Conservation (phyloP, 2,329 filamentous ascomycete genomes). For the Cordyceps pruinosa region DNA sequence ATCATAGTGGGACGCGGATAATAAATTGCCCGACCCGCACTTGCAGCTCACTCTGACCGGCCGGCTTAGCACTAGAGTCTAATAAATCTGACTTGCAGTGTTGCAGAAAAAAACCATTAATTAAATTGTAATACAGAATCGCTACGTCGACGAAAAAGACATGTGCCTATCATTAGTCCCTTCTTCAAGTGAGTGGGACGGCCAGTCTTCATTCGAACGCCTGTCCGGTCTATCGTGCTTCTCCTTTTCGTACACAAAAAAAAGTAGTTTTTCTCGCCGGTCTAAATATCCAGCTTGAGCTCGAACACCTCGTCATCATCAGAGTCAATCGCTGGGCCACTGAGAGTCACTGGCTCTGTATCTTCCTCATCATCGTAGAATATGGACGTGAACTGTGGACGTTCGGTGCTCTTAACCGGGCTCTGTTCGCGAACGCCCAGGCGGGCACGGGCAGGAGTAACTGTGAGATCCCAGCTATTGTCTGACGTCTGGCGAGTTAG, state of each 20-base stretch:
- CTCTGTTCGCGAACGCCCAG: slow-evolving; percentile 16
- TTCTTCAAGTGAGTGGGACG: neutral
- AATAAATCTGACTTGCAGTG: too few species aligned
- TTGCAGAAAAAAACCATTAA: neutral
- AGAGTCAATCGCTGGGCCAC: slow-evolving; percentile 12
- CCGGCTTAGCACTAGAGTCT: too few species aligned
- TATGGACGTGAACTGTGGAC: slow-evolving; percentile 50
- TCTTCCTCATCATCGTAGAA: slow-evolving; percentile 45
- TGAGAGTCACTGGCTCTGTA: slow-evolving; percentile 24
- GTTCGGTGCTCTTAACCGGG: slow-evolving; percentile 23
- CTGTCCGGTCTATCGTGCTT: slow-evolving; percentile 1
- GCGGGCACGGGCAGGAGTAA: slow-evolving; percentile 38
- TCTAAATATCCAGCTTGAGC: slow-evolving; percentile 37
- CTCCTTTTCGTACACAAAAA: slow-evolving; percentile 14
- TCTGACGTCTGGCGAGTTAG: slow-evolving; percentile 11
- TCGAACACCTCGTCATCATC: slow-evolving; percentile 52
- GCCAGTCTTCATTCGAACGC: slow-evolving; percentile 16
- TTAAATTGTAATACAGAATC: slow-evolving; percentile 15
- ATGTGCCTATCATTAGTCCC: slow-evolving; percentile 2
- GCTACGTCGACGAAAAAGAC: neutral
- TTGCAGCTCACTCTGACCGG: too few species aligned
- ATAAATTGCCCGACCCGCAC: neutral
- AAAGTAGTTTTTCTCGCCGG: neutral
- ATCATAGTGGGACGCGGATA: slow-evolving; percentile 8
- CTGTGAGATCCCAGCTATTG: slow-evolving; percentile 30